Evolutionary conservation across 148 eudicot genomes (phyloP), one percentile per base, ranked within the genome.

Genomic region (Vaccinium darrowii): DNA sequence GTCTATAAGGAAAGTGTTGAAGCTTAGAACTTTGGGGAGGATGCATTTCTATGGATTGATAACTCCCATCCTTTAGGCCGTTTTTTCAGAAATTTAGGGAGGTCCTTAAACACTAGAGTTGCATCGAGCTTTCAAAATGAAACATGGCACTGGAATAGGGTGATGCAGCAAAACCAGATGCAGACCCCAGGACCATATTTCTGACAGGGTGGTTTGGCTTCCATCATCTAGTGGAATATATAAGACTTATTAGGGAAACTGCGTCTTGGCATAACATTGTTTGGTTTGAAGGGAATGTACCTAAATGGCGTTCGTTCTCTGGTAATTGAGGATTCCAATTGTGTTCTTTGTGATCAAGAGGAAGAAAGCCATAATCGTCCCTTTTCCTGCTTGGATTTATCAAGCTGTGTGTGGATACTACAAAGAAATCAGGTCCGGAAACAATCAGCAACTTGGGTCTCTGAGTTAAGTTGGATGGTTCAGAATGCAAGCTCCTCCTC

Each of bases 1-100:
- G 69, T 63, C 69, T 63, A 21, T n/a, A n/a, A n/a, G 69, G 69
- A 8, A 63, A 63, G 69, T 63, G 69, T 63, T n/a, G 69, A 63
- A 63, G 69, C 69, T 19, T 60, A 63, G 27, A 63, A 25, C 8
- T 62, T 62, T 21, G 25, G 11, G 67, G 67, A 21, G 11, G 67
- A 62, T 21, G n/a, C 8, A 23, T 25, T 67, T 25, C 7, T 23
- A 25, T 67, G 36, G 36, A 23, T 67, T 25, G 4, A 67, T 27
- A 12, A 67, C 36, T 12, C 13, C 36, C 36, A 67, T 67, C 73
- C 36, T 27, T 67, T 10, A 12, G 73, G 73, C 73, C 73, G 36
- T 27, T 25, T 25, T 3, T 25, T 27, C 58, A 67, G 36, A 67
- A 27, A 67, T 67, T 27, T 25, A 7, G 73, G 39, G 16, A 67